Base-by-base conservation (phyloP, 2,329 filamentous ascomycete genomes). In the Dactylonectria estremocensis region DNA sequence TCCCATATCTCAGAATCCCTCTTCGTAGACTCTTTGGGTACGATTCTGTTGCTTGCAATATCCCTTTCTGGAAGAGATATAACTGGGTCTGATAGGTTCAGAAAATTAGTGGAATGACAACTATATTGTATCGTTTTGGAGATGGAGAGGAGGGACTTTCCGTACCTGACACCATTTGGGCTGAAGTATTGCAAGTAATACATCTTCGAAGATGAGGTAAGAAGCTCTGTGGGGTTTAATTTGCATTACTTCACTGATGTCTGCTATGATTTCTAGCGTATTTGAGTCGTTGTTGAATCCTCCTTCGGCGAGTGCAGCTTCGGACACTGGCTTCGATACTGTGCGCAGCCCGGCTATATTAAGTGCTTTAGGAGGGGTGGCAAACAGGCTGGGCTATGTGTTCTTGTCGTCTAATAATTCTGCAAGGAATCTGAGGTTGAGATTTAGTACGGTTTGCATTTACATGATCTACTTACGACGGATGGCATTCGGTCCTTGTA, bases 81-180 rank as follows among this genome's bases (percentile, higher is more conserved):
- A 37, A 37, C 35, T 37, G 7, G 35, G 35, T 37, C 35, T 37
- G 35, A 37, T 37, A 37, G 5, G 7, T 37, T 37, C 10, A 37
- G 2, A 37, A 37, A 37, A 6, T 37, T 37, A 37, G 35, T 37
- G 7, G 35, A 37, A 37, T 37, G 3, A 37, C 35, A 37, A 37
- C 13, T 37, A 37, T n/a, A n/a, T n/a, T n/a, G n/a, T n/a, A n/a
- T n/a, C 28, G 14, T 52, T 5, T 52, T 24, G 22, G 48, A 52
- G 48, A 52, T 52, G n/a, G 48, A 52, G 48, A 18, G 48, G 22
- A 52, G 24, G 48, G 48, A 22, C 22, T 52, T 52, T 22, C 48
- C 48, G 13, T 52, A 24, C 24, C 28, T 7, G 18, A 24, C 48
- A 24, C 20, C 24, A 52, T 18, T 28, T 22, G n/a, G 48, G 20